A percentile compares a stretch with the other conserved stretches of the same genome.
phyloP scores from a whole-genome alignment of 176 grass and related monocot genomes.

The Zea mays region Zm-B73-REFERENCE-NAM-5.0 NC_050096.1:185039001-185039500 shows the following conservation, averaged over 20 bases:
- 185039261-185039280: background rate
- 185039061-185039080: background rate
- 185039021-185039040: conserved; percentile 59
- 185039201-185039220: conserved; percentile 6
- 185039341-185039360: background rate
- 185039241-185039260: background rate
- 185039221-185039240: background rate
- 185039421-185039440: background rate
- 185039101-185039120: conserved; percentile 60
- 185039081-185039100: conserved; percentile 54
- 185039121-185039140: conserved; percentile 78
- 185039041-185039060: conserved; percentile 18
- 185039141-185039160: conserved; percentile 92
- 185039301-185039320: background rate
- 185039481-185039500: background rate
- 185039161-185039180: conserved; percentile 87
- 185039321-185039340: conserved; percentile 1
- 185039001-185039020: conserved; percentile 96
- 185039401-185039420: background rate
- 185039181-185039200: conserved; percentile 1
- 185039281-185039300: background rate
- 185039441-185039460: background rate
- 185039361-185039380: background rate
- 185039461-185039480: background rate
- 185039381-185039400: background rate